Evolutionary conservation across 2,329 filamentous ascomycete genomes (phyloP).

Genomic region (Sporothrix phasma): DNA sequence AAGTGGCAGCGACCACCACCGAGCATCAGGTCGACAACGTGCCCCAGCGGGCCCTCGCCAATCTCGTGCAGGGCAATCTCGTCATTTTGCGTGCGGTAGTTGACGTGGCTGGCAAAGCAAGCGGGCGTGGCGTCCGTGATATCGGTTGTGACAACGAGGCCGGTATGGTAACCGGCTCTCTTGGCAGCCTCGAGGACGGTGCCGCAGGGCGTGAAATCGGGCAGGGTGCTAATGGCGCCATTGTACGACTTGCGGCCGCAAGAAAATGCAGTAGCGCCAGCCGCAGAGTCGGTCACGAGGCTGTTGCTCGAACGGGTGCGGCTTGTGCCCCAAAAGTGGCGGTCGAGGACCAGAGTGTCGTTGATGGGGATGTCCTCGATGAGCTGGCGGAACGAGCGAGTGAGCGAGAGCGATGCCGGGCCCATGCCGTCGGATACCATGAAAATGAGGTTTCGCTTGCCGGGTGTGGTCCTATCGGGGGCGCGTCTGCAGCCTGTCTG

Average conservation of each 20-base stretch:
- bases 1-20: slow-evolving; percentile 93
- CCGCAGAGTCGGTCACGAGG: slow-evolving; percentile 88
- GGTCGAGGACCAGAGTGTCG: slow-evolving; percentile 70
- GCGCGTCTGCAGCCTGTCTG: slow-evolving; percentile 38
- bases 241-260: slow-evolving; percentile 95
- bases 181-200: slow-evolving; percentile 91
- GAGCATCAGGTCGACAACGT: slow-evolving; percentile 83
- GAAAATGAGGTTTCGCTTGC: slow-evolving; percentile 91
- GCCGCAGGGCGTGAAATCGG: slow-evolving; percentile 77
- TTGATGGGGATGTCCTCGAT: slow-evolving; percentile 61
- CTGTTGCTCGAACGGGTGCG: slow-evolving; percentile 76
- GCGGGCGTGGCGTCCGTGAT: slow-evolving; percentile 95
- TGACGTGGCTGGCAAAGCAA: slow-evolving; percentile 84
- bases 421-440: slow-evolving; percentile 99
- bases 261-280: slow-evolving; percentile 93
- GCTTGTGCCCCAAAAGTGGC: slow-evolving; percentile 82
- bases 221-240: slow-evolving; percentile 82
- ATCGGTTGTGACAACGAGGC: slow-evolving; percentile 87
- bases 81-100: slow-evolving; percentile 71
- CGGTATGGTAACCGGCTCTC: slow-evolving; percentile 80
- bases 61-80: slow-evolving; percentile 87
- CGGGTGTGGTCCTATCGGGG: slow-evolving; percentile 27
- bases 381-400: slow-evolving; percentile 75
- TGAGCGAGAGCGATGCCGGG: slow-evolving; percentile 78
- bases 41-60: slow-evolving; percentile 75